Percentiles rank a stretch among this genome's conserved stretches.
phyloP scores from a whole-genome alignment of 2,329 filamentous ascomycete genomes.

The Cladosporium sp. region DNA sequence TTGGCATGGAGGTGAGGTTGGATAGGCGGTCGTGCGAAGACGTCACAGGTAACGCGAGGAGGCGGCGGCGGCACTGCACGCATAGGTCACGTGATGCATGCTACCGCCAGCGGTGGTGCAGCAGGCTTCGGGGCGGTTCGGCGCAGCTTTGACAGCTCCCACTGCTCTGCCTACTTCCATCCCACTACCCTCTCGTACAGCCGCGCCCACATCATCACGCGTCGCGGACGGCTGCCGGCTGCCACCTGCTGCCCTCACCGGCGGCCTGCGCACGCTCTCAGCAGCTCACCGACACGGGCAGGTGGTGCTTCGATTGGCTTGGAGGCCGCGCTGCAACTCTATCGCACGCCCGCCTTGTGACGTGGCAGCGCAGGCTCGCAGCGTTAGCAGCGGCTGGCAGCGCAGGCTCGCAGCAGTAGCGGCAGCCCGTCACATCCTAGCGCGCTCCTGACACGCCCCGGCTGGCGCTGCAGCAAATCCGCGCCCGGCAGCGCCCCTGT shows the following conservation, averaged over 20 bases:
- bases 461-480: conserved; percentile 8
- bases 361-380: conserved; percentile 1
- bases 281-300: background rate
- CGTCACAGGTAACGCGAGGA: background rate
- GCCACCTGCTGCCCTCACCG: background rate
- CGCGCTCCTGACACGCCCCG: background rate
- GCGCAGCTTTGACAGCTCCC: conserved; percentile 5
- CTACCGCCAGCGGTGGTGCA: background rate
- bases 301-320: conserved; percentile 2
- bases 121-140: conserved; percentile 7
- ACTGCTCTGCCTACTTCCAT: background rate
- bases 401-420: background rate
- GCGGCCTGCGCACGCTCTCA: background rate
- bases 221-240: background rate
- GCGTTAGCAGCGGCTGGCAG: too few species aligned
- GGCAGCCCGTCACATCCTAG: conserved; percentile 6
- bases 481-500: conserved; percentile 11
- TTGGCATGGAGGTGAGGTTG: background rate
- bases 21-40: conserved; percentile 6
- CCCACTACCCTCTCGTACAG: background rate
- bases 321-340: background rate
- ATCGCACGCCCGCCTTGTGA: background rate
- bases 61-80: background rate
- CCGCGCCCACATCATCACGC: background rate
- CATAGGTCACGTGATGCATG: background rate